Percentiles rank a stretch among this genome's conserved stretches.
phyloP scores from a whole-genome alignment of 176 grass and related monocot species.

The Oryza glaberrima region DNA sequence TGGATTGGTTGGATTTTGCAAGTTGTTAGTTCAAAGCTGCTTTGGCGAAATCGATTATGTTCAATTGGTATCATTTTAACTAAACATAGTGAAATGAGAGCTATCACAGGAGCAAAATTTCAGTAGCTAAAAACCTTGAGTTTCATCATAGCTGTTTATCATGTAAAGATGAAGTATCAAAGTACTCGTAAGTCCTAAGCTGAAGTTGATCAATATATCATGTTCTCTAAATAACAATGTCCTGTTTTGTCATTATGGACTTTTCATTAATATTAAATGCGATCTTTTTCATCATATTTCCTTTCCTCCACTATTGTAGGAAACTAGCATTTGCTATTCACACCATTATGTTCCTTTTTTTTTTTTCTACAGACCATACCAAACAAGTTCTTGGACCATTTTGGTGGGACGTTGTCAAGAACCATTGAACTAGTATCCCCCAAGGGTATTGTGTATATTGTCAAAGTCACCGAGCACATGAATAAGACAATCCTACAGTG shows the following conservation, averaged over 20 bases:
- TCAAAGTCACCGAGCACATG: constrained; percentile 14
- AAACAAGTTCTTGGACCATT: constrained; percentile 39
- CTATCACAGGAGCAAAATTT: background rate
- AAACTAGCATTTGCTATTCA: background rate
- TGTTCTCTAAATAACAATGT: background rate
- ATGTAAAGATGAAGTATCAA: constrained; percentile 9
- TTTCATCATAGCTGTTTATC: background rate
- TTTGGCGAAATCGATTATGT: background rate
- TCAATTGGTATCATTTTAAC: background rate
- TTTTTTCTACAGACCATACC: constrained; percentile 40
- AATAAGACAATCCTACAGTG: background rate
- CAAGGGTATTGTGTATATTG: constrained; percentile 23
- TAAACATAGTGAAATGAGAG: background rate
- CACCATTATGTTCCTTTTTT: background rate
- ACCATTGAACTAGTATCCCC: constrained; percentile 33
- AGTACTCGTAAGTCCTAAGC: background rate
- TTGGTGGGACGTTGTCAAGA: constrained; percentile 29
- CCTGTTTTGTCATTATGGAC: background rate
- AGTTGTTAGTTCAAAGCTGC: background rate
- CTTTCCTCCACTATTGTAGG: background rate
- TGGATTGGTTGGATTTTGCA: background rate
- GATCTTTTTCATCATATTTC: background rate
- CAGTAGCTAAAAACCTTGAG: background rate
- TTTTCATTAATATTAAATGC: background rate
- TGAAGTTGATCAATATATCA: background rate